phyloP scores from a whole-genome alignment of 257 asterid species.

The Solanum virginianum region DNA sequence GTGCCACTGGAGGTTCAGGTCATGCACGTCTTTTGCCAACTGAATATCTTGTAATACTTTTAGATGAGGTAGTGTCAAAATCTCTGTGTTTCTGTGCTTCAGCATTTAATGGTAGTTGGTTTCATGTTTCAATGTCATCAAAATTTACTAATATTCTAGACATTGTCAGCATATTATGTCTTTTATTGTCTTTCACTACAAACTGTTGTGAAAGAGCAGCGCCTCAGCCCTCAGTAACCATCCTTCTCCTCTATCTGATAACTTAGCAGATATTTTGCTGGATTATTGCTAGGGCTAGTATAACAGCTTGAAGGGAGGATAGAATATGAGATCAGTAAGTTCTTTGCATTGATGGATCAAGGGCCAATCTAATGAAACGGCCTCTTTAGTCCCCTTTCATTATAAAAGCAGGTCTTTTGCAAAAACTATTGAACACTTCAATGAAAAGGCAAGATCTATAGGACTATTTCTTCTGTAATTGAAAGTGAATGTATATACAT shows the following conservation, averaged over 20 bases:
- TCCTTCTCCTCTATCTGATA: neutral
- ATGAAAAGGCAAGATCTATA: neutral
- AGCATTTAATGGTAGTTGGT: neutral
- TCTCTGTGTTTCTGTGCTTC: neutral
- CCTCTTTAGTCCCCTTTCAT: neutral
- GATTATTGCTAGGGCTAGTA: neutral
- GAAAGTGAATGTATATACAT: neutral
- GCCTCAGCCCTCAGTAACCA: neutral
- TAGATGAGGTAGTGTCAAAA: slow-evolving; percentile 61
- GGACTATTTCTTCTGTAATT: neutral
- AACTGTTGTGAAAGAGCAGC: neutral
- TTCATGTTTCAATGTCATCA: neutral
- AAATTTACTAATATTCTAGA: neutral
- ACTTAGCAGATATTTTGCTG: neutral
- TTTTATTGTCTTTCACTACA: neutral
- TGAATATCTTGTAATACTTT: slow-evolving; percentile 64
- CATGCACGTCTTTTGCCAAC: slow-evolving; percentile 79
- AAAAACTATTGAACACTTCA: neutral
- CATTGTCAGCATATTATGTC: neutral
- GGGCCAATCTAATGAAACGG: neutral
- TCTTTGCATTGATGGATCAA: neutral
- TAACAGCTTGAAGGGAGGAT: neutral
- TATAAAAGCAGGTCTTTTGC: neutral
- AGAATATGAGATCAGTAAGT: neutral
- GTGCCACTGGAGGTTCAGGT: slow-evolving; percentile 36